Conservation (phyloP, 192 early-diverging fungal genomes). For the Jimgerdemannia flammicorona region DNA sequence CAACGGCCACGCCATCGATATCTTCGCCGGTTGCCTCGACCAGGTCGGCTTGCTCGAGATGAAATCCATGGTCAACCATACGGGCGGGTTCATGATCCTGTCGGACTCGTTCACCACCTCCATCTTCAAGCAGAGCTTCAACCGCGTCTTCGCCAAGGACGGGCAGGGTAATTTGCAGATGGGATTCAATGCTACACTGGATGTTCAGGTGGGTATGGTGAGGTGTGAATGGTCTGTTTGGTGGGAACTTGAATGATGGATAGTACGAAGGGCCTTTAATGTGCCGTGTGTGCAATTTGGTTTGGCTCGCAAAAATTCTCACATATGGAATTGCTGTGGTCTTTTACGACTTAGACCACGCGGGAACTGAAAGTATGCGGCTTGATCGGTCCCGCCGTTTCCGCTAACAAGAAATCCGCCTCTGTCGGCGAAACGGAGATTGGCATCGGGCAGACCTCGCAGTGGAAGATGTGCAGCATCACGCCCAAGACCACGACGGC, state of each 20-base stretch:
- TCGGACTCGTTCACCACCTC: slow-evolving; percentile 93
- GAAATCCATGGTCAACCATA: slow-evolving; percentile 84
- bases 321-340: not conserved
- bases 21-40: slow-evolving; percentile 97
- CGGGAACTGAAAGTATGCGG: slow-evolving; percentile 95
- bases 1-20: slow-evolving; percentile 90
- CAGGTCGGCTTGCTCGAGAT: slow-evolving; percentile 97
- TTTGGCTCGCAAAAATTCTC: not conserved
- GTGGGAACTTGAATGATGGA: too few species aligned
- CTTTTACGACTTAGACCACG: slow-evolving; percentile 62
- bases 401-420: slow-evolving; percentile 83
- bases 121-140: slow-evolving; percentile 98
- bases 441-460: slow-evolving; percentile 92
- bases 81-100: slow-evolving; percentile 92
- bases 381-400: slow-evolving; percentile 93
- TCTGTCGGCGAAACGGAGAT: slow-evolving; percentile 98
- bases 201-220: slow-evolving; percentile 71
- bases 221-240: too few species aligned
- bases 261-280: not conserved
- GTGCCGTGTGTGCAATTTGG: not conserved
- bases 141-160: slow-evolving; percentile 92
- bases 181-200: slow-evolving; percentile 97
- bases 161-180: slow-evolving; percentile 82
- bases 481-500: slow-evolving; percentile 81
- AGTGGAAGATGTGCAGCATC: slow-evolving; percentile 92